Evolutionary conservation across 2,329 filamentous ascomycete genomes (phyloP), one percentile per base, ranked within the genome.

Genomic region (Sporothrix globosa): DNA sequence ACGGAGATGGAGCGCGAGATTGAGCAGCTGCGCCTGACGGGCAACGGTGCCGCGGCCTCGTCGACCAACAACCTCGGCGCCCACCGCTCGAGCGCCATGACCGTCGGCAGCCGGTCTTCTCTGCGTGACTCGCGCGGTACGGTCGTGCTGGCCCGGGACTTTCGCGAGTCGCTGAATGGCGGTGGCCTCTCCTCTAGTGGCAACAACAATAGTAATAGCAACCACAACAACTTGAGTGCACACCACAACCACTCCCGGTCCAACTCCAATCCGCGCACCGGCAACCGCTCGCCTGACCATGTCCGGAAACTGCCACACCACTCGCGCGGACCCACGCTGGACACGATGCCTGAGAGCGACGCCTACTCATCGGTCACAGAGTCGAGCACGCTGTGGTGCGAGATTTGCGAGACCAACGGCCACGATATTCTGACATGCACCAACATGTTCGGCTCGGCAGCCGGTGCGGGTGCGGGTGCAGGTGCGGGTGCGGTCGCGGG

Each of bases 341-440:
- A 90, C 71, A 88, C 88, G 5, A 91, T 91, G 89, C 85, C 84
- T 54, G 90, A 91, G 79, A 91, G 87, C 76, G 90, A 91, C 75
- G 84, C 85, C 17, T 86, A 90, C 79, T 92, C 91, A 50, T 88
- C 87, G 39, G 86, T 88, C 27, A 92, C 91, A 52, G 92, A 93
- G 77, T 89, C 85, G 75, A 91, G 88, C 78, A 87, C 85, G 19
- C 85, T 94, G 73, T 97, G 92, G 91, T 98, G 95, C 80, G 96
- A 98, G 81, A 96, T 98, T 73, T 98, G 95, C 81, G 94, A 97
- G 82, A 92, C 92, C 46, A 86, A 88, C 61, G 94, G 95, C 19
- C 95, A 98, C 77, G 95, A 98, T 76, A 97, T 98, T 72, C 84
- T 98, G 70, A 96, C 92, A 27, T 98, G 95, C 84, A 93, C 92